Evolutionary conservation across 768 basidiomycete genomes (phyloP), one percentile per base, ranked within the genome.

Genomic region (Dacryopinax spathularia): DNA sequence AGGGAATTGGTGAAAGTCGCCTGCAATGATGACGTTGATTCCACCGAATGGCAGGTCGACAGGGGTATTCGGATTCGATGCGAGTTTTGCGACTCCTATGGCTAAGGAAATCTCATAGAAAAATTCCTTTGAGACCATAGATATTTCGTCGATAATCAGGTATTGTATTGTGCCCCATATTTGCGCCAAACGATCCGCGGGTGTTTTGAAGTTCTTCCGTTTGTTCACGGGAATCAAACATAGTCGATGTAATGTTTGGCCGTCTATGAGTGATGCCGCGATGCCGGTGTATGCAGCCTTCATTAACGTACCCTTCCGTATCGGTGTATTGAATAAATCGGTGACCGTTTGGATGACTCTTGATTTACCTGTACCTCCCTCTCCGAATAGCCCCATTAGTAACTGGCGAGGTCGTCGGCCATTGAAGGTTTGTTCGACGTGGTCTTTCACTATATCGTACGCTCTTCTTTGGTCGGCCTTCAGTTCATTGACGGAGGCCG

Each of bases 1-100:
- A 1, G 77, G 78, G 65, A 80, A 79, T 66, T 79, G 79, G 61
- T 80, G 77, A 15, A 78, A 72, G 56, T 80, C 77, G 0, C 79
- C 79, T n/a, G 69, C 67, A 2, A 79, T n/a, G 1, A 79, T 75
- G 2, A 80, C 68, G 62, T 74, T 77, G 62, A 78, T 69, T 0
- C 77, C 75, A 18, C 60, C n/a, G 41, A 35, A 18, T 60, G 27
- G 20, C 7, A 9, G 33, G 4, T 22, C 22, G 9, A 13, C 12
- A 13, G 4, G 3, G 5, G 33, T 43, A 15, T 43, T n/a, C 29
- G 44, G 62, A 5, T 60, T 43, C 31, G 27, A 6, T 3, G 2
- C 4, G 2, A 65, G 61, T 0, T 33, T 72, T 70, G 9, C 72
- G n/a, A n/a, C n/a, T n/a, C n/a, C n/a, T n/a, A n/a, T n/a, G n/a